Conservation (phyloP, 2,329 filamentous ascomycete species). For the Trichoderma sp. region DNA sequence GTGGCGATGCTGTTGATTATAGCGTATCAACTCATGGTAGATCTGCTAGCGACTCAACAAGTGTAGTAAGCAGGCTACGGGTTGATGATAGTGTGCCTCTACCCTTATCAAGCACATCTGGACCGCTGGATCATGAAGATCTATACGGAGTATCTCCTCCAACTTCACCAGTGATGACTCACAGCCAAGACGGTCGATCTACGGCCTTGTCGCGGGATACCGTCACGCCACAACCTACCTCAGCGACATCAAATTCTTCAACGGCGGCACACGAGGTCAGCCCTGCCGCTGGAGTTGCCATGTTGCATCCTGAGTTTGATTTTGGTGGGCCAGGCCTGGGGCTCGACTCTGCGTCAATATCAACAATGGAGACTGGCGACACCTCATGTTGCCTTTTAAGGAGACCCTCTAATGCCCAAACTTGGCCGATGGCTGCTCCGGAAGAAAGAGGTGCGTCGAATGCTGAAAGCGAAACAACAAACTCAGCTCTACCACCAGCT, state of each 20-base stretch:
- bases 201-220: constrained; percentile 31
- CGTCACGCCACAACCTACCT: constrained; percentile 1
- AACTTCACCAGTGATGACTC: constrained; percentile 42
- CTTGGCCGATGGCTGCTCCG: constrained; percentile 51
- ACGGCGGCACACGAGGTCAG: constrained; percentile 4
- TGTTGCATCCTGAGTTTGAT: constrained; percentile 14
- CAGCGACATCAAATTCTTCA: neutral
- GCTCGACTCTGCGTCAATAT: constrained; percentile 23
- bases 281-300: neutral
- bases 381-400: constrained; percentile 30
- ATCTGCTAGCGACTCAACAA: constrained; percentile 45
- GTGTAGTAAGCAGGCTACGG: constrained; percentile 35
- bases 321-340: constrained; percentile 7
- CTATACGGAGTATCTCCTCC: constrained; percentile 55
- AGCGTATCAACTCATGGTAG: constrained; percentile 40
- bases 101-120: constrained; percentile 41
- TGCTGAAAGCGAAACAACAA: neutral
- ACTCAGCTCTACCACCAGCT: constrained; percentile 44
- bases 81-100: constrained; percentile 36
- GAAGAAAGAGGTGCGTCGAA: constrained; percentile 29
- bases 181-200: constrained; percentile 6
- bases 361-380: constrained; percentile 32
- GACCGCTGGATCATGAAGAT: constrained; percentile 39
- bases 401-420: constrained; percentile 45
- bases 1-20: constrained; percentile 7